Base-by-base conservation (phyloP, 805 yeast genomes). In the Candida mattraensis region DNA sequence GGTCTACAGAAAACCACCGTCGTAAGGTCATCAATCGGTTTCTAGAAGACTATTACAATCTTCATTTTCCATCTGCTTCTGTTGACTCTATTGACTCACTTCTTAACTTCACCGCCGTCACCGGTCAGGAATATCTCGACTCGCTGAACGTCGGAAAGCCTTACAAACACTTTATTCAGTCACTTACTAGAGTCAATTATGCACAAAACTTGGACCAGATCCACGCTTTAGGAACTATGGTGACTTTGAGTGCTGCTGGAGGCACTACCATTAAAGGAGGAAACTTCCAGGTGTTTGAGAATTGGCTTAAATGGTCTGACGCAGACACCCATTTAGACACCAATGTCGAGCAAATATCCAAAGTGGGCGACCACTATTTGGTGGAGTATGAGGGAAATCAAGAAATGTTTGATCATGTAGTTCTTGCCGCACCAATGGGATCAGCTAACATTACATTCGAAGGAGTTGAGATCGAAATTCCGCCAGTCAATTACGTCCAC, bases 181-280 rank as follows among this genome's bases (percentile, higher is more conserved):
- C 71, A 5, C 48, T 62, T 4, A 66, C 74, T 0, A 49, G 77
- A 35, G 69, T 58, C 31, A 72, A 71, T 49, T 72, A 71, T 48
- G 66, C 68, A 2, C 67, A 64, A 16, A 55, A 67, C 36, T 31
- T 69, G 6, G 50, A 61, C 29, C 54, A 64, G n/a, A 60, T 71
- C n/a, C 74, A 71, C 36, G 67, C 64, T 0, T 40, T 72, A 13
- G 77, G 67, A 0, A 56, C 68, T 1, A 31, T 63, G 18, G 71
- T 72, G 11, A 53, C 67, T 9, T 20, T 69, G 17, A 61, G 71
- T 3, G 67, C 74, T 0, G 53, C 53, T 2, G 61, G 56, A 9
- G 64, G 66, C 2, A 36, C 44, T 8, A 44, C 54, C 4, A 62
- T 73, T 3, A 45, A 51, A 3, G 77, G 76, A 5, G 78, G 78